These are phyloP conservation scores for Wickerhamomyces silvicola DNA, from an alignment of 805 yeast genomes.

Conservation along the genomic window DNA sequence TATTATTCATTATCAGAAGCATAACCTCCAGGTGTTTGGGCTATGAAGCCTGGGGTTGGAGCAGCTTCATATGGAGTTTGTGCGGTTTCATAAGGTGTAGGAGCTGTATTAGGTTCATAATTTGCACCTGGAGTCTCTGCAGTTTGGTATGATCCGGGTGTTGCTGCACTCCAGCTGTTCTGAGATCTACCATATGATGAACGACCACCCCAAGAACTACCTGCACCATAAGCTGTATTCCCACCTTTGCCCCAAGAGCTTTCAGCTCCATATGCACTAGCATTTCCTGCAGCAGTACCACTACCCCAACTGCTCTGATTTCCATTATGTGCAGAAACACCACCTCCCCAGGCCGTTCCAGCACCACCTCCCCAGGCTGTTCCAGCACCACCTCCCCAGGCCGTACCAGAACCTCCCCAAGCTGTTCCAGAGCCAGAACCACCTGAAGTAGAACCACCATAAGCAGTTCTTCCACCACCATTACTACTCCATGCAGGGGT, in stretches of 20 bases:
- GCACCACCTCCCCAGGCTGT: constrained; percentile 42
- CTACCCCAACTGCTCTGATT: constrained; percentile 41
- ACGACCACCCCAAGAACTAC: constrained; percentile 24
- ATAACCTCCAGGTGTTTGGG: constrained; percentile 8
- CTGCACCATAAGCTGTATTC: constrained; percentile 34
- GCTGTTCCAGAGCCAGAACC: constrained; percentile 16
- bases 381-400: constrained; percentile 37
- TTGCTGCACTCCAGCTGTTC: constrained; percentile 22
- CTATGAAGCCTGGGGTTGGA: constrained; percentile 1
- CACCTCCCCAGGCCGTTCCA: constrained; percentile 39
- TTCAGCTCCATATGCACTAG: constrained; percentile 22
- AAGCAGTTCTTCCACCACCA: constrained; percentile 17
- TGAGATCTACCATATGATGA: constrained; percentile 16
- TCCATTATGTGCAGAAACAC: constrained; percentile 30
- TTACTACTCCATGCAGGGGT: constrained; percentile 39
- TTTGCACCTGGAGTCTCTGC: constrained; percentile 35
- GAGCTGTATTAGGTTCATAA: constrained; percentile 19
- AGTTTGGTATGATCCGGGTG: constrained; percentile 28
- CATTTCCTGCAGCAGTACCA: constrained; percentile 36
- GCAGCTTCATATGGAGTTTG: constrained; percentile 9
- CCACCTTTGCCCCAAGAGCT: constrained; percentile 41
- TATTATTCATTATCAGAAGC: constrained; percentile 1
- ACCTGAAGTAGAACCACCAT: constrained; percentile 21
- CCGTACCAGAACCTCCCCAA: constrained; percentile 34
- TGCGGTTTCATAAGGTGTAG: constrained; percentile 10